Evolutionary conservation across 2,329 filamentous ascomycete genomes (phyloP), one percentile per base, ranked within the genome.

Genomic region (Macrophomina tecta): DNA sequence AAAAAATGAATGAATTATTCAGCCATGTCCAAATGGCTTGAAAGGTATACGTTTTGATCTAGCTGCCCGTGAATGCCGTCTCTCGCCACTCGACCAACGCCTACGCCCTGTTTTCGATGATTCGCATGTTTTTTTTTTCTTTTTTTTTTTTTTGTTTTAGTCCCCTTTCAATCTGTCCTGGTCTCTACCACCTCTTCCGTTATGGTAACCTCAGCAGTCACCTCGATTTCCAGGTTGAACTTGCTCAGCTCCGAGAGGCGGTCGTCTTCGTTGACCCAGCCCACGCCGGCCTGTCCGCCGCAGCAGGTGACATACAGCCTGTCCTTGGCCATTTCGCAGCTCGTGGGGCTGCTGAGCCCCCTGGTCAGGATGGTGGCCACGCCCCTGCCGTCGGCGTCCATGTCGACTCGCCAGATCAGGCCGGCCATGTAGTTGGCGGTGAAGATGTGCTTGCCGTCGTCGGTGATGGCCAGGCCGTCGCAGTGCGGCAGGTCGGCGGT

Each of bases 241-340:
- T 38, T 46, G 45, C 23, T 40, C n/a, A 51, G 32, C 32, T 63
- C 60, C 8, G 42, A 40, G 32, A 51, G 34, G 18, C 38, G 30
- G 28, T 61, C 64, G 48, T 66, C 64, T 11, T 66, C 64, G 38
- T 55, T 55, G 46, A 66, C 55, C 55, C 55, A 66, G 55, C 46
- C 64, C 6, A 66, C 56, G 11, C 18, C 36, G 32, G 36, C 30
- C n/a, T 66, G 55, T 23, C 56, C 64, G 38, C 62, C 62, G 56
- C 64, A 66, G 53, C 64, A 66, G 5, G 46, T 36, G 12, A 66
- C 64, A 46, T 45, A 66, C 36, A 66, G 64, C 12, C 8, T 46
- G 34, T 12, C 34, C 3, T 36, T 38, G 38, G 18, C 38, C 46
- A 61, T 30, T 23, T 45, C 46, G 18, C 60, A 23, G 55, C 55